Evolutionary conservation across 768 basidiomycete genomes (phyloP).

Genomic region (Ramaria sp.): DNA sequence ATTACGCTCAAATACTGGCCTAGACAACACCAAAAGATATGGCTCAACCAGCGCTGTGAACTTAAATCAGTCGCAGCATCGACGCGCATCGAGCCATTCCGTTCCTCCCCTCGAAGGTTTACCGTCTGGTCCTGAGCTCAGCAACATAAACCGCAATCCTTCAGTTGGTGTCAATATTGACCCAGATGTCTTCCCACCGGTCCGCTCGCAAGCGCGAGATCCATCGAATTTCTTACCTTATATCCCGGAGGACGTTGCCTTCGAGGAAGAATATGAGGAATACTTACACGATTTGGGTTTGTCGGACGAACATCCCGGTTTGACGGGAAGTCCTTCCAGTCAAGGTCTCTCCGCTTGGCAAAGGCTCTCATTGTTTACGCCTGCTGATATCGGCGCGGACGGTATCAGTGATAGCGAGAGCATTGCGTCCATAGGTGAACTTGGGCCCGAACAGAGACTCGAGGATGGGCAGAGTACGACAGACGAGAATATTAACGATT

Average conservation of each 20-base stretch:
- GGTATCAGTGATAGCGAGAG: slow-evolving; percentile 93
- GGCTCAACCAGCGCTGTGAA: slow-evolving; percentile 27
- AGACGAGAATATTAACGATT: slow-evolving; percentile 85
- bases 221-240: slow-evolving; percentile 81
- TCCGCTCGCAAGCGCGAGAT: slow-evolving; percentile 77
- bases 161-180: slow-evolving; percentile 73
- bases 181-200: slow-evolving; percentile 91
- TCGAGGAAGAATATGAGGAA: slow-evolving; percentile 95
- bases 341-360: slow-evolving; percentile 52
- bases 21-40: slow-evolving; percentile 89
- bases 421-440: slow-evolving; percentile 79
- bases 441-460: slow-evolving; percentile 69
- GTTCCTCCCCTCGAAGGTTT: slow-evolving; percentile 63
- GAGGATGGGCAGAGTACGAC: slow-evolving; percentile 45
- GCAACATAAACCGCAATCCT: slow-evolving; percentile 55
- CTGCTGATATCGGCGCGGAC: slow-evolving; percentile 67
- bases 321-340: slow-evolving; percentile 17
- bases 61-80: slow-evolving; percentile 30
- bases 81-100: slow-evolving; percentile 75
- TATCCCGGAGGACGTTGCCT: slow-evolving; percentile 87
- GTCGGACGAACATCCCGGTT: slow-evolving; percentile 42
- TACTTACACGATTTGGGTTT: slow-evolving; percentile 82
- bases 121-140: slow-evolving; percentile 63
- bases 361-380: slow-evolving; percentile 56
- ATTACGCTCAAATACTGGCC: slow-evolving; percentile 11